Percentiles rank a stretch among this genome's conserved stretches.
phyloP scores from a whole-genome alignment of 805 yeast genomes.

The Wickerhamomyces queroliae region DNA sequence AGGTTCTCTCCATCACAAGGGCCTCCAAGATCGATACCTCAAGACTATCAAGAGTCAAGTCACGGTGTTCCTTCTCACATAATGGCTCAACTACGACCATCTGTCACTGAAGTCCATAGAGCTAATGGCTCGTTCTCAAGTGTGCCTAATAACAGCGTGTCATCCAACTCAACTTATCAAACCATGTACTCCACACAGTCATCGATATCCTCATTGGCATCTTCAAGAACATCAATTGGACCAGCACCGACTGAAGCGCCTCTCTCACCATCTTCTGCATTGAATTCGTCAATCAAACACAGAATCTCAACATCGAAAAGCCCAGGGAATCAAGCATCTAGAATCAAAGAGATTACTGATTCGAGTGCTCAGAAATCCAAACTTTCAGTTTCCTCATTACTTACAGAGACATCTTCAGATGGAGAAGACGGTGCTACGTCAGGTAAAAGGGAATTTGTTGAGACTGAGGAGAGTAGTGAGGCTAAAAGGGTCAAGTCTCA shows the following conservation, averaged over 20 bases:
- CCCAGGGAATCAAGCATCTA: neutral
- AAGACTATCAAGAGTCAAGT: constrained; percentile 4
- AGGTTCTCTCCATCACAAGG: constrained; percentile 1
- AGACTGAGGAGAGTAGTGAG: constrained; percentile 1
- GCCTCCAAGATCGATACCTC: constrained; percentile 19
- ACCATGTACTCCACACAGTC: constrained; percentile 20
- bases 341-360: neutral
- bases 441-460: constrained; percentile 3
- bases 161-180: constrained; percentile 17
- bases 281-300: neutral
- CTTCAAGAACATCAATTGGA: constrained; percentile 19
- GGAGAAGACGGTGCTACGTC: neutral
- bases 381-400: constrained; percentile 16
- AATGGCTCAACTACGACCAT: constrained; percentile 19
- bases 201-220: constrained; percentile 19
- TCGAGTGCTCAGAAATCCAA: neutral
- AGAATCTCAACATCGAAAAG: neutral
- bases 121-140: neutral
- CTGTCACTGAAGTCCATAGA: constrained; percentile 14
- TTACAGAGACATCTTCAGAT: constrained; percentile 10
- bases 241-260: neutral
- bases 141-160: constrained; percentile 4
- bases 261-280: neutral
- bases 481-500: constrained; percentile 1
- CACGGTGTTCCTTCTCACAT: constrained; percentile 6